Conservation (phyloP, 2,329 filamentous ascomycete species). For the Sporothrix phasma region DNA sequence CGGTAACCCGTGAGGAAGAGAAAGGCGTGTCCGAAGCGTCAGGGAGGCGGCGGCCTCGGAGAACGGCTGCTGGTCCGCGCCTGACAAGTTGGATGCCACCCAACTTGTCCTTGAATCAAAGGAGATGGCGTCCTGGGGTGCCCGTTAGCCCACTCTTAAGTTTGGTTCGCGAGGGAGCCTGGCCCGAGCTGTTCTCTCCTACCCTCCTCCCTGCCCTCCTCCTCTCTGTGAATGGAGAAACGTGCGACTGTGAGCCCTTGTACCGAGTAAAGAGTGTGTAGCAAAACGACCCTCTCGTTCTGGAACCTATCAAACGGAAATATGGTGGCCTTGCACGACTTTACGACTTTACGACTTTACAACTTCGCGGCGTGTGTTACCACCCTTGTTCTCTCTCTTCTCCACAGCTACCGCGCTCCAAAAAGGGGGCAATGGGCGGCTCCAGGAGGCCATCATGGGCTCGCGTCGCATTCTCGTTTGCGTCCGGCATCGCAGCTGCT, state of each 20-base stretch:
- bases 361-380: too few species aligned
- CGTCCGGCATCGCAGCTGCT: not conserved
- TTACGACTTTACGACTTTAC: too few species aligned
- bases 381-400: not conserved
- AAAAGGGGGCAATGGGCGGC: not conserved
- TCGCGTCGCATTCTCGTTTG: not conserved
- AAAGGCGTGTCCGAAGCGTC: not conserved
- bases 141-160: not conserved
- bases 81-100: not conserved
- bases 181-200: not conserved
- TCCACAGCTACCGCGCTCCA: not conserved
- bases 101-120: too few species aligned
- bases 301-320: not conserved
- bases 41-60: not conserved
- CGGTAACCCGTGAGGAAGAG: too few species aligned
- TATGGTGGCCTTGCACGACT: not conserved
- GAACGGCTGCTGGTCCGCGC: not conserved
- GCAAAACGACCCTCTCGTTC: not conserved
- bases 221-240: too few species aligned
- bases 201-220: not conserved
- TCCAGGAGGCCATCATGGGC: not conserved
- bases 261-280: not conserved
- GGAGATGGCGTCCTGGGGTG: not conserved
- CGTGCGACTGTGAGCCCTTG: not conserved
- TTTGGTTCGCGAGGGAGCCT: slow-evolving; percentile 3